phyloP scores from a whole-genome alignment of 768 basidiomycete genomes.

The Collybiopsis confluens region DNA sequence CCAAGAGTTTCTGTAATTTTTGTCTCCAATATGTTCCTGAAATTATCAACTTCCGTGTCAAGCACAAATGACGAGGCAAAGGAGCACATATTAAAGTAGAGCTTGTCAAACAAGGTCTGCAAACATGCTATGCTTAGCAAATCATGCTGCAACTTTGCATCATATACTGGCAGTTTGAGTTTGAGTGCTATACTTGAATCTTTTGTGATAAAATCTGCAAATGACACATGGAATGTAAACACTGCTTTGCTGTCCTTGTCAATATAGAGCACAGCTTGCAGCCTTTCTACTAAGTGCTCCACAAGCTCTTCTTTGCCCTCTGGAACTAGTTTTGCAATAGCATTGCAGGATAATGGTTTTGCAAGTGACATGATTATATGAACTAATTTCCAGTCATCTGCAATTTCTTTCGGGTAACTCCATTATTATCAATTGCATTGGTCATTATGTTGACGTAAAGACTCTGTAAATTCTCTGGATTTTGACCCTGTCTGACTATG shows the following conservation, averaged over 20 bases:
- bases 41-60: background rate
- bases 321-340: background rate
- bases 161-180: background rate
- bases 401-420: background rate
- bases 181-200: too few relatives aligned
- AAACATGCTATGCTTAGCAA: background rate
- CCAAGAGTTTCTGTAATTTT: background rate
- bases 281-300: background rate
- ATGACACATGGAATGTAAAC: constrained; percentile 1
- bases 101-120: background rate
- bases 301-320: background rate
- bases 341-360: background rate
- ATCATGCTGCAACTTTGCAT: background rate
- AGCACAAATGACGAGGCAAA: background rate
- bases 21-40: background rate
- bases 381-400: background rate
- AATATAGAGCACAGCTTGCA: constrained; percentile 1
- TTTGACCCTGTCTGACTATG: background rate
- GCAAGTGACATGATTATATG: background rate
- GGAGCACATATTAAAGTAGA: constrained; percentile 7
- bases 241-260: background rate
- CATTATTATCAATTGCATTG: background rate
- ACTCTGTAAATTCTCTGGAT: background rate
- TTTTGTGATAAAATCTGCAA: constrained; percentile 2
- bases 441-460: background rate